Base-by-base conservation (phyloP, 2,329 filamentous ascomycete species). In the Botryosphaeria dothidea region DNA sequence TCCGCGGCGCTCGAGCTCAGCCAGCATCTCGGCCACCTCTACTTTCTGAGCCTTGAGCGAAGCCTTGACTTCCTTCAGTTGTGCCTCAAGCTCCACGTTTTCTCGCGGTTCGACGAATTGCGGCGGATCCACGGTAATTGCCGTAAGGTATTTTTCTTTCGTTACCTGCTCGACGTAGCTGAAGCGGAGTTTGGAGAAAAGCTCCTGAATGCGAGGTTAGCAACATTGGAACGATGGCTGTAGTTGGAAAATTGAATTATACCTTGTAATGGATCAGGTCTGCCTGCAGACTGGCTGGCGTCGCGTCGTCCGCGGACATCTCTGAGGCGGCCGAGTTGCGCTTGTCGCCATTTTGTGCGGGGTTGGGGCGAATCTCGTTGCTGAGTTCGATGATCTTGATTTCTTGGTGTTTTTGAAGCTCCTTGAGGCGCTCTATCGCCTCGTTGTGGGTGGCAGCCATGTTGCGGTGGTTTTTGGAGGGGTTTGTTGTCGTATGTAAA, bases 101-200 rank as follows among this genome's bases (percentile, higher is more conserved):
- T 98, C 93, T 71, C 89, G 86, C 48, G 89, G 87, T 45, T 90
- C 90, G 65, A 96, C 91, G 51, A 98, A 90, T 17, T 93, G 84
- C 0, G 94, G 95, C 56, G 93, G 92, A 68, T 97, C 92, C 68
- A 92, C 92, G 17, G 96, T 92, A 71, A 98, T 96, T 68, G 92
- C 90, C 70, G 93, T 92, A 63, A 99, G 89, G 78, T 97, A 98
- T 74, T 97, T 96, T 77, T 99, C 95, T 80, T 98, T 99, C 49
- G 94, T 98, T 68, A 98, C 93, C 82, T 98, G 95, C 79, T 99
- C 95, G 71, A 97, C 91, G 79, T 98, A 98, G 69, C 92, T 96
- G 82, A 98, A 98, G 71, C 94, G 92, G 43, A 98, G 85, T 80
- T 99, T 98, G 46, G 92, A 90, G 79, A 98, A 99, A 21, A 98